Evolutionary conservation across 148 eudicot genomes (phyloP).

Genomic region (Rhododendron simsii): DNA sequence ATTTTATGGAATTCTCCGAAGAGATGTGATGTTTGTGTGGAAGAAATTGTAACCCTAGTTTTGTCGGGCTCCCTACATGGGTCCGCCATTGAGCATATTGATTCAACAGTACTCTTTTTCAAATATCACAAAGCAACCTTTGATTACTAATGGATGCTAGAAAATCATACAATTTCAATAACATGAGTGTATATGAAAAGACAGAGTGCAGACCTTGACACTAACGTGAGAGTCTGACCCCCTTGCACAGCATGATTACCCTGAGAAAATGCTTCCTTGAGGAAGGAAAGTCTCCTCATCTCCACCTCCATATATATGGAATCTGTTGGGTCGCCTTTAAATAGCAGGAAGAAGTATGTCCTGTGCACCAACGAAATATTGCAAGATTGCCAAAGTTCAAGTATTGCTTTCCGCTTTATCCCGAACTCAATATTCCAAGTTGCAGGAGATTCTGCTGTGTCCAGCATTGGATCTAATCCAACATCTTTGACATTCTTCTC

Average conservation of each 20-base stretch:
- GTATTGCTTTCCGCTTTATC: constrained; percentile 50
- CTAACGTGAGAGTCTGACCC: constrained; percentile 53
- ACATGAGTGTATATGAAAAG: not conserved
- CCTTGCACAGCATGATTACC: constrained; percentile 44
- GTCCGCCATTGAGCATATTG: not conserved
- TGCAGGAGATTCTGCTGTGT: constrained; percentile 24
- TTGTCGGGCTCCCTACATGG: not conserved
- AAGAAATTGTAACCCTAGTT: not conserved
- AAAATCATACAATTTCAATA: not conserved
- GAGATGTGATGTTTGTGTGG: not conserved
- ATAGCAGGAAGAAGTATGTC: constrained; percentile 87
- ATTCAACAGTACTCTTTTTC: not conserved
- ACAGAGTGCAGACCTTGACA: constrained; percentile 55
- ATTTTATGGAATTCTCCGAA: not conserved
- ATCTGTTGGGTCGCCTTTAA: constrained; percentile 80
- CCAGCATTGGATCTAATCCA: constrained; percentile 49
- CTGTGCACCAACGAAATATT: constrained; percentile 78
- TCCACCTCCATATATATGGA: constrained; percentile 96
- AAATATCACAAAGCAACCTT: not conserved
- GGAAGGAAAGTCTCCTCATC: constrained; percentile 78
- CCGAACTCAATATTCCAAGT: constrained; percentile 62
- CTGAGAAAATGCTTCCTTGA: constrained; percentile 58
- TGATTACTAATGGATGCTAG: not conserved
- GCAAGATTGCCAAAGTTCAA: constrained; percentile 88
- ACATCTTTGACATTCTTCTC: constrained; percentile 45